Conservation (phyloP, 2,329 filamentous ascomycete species). For the Dothiorella sarmentorum region DNA sequence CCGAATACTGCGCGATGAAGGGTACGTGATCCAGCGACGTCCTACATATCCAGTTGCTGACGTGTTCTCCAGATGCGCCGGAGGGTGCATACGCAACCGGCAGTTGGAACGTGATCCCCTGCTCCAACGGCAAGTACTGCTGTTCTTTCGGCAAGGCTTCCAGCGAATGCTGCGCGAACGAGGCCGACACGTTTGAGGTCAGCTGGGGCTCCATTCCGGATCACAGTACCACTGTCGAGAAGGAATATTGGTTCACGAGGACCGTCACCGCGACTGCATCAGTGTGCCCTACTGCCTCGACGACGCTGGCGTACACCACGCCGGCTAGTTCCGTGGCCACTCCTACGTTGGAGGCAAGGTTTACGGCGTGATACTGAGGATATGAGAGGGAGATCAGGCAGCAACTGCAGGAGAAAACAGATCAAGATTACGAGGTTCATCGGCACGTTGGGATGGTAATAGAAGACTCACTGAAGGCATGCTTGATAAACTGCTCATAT, state of each 20-base stretch:
- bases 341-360: neutral
- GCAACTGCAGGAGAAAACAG: too few relatives aligned
- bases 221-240: neutral
- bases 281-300: too few relatives aligned
- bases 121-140: neutral
- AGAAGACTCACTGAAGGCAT: too few relatives aligned
- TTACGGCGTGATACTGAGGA: neutral
- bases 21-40: neutral
- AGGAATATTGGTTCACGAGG: neutral
- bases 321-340: neutral
- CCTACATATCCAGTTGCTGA: too few relatives aligned
- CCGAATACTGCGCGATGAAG: neutral
- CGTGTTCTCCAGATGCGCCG: neutral
- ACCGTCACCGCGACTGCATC: conserved; percentile 11
- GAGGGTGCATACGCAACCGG: neutral
- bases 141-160: neutral
- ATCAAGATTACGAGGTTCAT: too few relatives aligned
- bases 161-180: neutral
- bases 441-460: too few relatives aligned
- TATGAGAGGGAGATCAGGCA: too few relatives aligned
- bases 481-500: too few relatives aligned
- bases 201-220: neutral
- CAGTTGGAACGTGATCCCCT: neutral
- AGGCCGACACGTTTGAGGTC: neutral
- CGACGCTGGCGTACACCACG: neutral